Conservation (phyloP, 371 early-diverging fungal genomes). For the Lichtheimia hyalospora region DNA sequence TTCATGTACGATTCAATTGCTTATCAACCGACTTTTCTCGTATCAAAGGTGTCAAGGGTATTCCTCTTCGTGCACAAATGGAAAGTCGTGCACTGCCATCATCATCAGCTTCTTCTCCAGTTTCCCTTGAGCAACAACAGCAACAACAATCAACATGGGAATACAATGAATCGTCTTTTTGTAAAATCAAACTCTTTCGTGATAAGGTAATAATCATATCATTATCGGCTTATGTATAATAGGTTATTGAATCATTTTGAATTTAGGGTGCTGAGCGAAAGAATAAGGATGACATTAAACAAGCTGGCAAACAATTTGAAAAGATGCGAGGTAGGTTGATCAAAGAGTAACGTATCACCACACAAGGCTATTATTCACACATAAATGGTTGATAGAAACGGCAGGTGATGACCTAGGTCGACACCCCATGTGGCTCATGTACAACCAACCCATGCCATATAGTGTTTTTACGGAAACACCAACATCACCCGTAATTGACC, state of each 20-base stretch:
- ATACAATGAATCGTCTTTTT: slow-evolving; percentile 54
- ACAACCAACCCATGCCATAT: slow-evolving; percentile 32
- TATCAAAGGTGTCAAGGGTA: slow-evolving; percentile 85
- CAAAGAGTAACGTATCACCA: not conserved
- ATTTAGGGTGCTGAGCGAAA: slow-evolving; percentile 56
- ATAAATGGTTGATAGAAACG: not conserved
- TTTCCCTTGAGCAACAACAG: not conserved
- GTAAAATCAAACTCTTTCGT: slow-evolving; percentile 73
- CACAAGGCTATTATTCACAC: not conserved
- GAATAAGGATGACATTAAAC: slow-evolving; percentile 61
- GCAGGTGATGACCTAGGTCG: slow-evolving; percentile 6
- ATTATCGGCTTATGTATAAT: too few species aligned
- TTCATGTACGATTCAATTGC: slow-evolving; percentile 74
- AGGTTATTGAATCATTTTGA: not conserved
- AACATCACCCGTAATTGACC: slow-evolving; percentile 6
- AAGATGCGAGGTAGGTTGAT: slow-evolving; percentile 43
- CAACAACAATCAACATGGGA: slow-evolving; percentile 8
- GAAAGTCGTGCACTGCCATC: slow-evolving; percentile 13
- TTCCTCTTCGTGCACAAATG: slow-evolving; percentile 60
- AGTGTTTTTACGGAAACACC: slow-evolving; percentile 32
- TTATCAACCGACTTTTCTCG: slow-evolving; percentile 82
- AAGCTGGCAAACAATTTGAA: slow-evolving; percentile 55
- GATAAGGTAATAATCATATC: slow-evolving; percentile 59
- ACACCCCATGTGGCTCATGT: slow-evolving; percentile 28
- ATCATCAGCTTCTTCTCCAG: too few species aligned